Evolutionary conservation across 2,329 filamentous ascomycete genomes (phyloP).

Genomic region (Ceratocystis colombiana): DNA sequence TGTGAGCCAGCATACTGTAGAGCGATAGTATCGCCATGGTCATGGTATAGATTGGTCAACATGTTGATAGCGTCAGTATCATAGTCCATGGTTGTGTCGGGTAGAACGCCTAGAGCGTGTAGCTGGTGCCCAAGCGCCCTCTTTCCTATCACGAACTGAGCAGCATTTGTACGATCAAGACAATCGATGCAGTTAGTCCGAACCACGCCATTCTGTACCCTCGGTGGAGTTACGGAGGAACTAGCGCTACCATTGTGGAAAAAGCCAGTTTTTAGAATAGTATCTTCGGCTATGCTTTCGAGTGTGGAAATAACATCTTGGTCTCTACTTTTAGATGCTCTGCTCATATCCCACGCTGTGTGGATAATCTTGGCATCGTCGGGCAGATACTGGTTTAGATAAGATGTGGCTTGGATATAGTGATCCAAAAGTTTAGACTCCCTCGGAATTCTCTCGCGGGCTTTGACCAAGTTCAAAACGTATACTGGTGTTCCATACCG

Average conservation of each 20-base stretch:
- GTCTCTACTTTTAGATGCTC: conserved; percentile 81
- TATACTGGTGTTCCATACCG: conserved; percentile 89
- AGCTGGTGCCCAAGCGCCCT: conserved; percentile 84
- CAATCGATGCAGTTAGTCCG: conserved; percentile 98
- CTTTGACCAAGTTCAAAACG: conserved; percentile 82
- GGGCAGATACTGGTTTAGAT: conserved; percentile 90
- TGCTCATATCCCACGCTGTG: conserved; percentile 96
- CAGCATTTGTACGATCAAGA: conserved; percentile 90
- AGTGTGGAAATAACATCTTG: conserved; percentile 91
- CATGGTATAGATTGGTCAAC: conserved; percentile 97
- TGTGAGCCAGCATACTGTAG: conserved; percentile 97
- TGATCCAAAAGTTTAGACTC: conserved; percentile 85
- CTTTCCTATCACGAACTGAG: conserved; percentile 96
- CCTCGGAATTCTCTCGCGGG: conserved; percentile 74
- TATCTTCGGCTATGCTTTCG: conserved; percentile 79
- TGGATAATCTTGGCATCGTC: conserved; percentile 77
- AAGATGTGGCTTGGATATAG: conserved; percentile 76
- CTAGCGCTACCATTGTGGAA: conserved; percentile 83
- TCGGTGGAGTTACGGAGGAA: conserved; percentile 42
- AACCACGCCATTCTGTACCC: conserved; percentile 81
- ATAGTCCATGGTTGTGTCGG: conserved; percentile 69
- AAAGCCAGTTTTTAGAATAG: conserved; percentile 77
- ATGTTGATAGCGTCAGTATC: conserved; percentile 93
- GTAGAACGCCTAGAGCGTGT: conserved; percentile 79
- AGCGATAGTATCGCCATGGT: conserved; percentile 94